A percentile compares a stretch with the other conserved stretches of the same genome.
These are phyloP conservation scores for Licmophora abbreviata DNA, from an alignment of 108 stramenopile genomes.

Conservation along the genomic window DNA sequence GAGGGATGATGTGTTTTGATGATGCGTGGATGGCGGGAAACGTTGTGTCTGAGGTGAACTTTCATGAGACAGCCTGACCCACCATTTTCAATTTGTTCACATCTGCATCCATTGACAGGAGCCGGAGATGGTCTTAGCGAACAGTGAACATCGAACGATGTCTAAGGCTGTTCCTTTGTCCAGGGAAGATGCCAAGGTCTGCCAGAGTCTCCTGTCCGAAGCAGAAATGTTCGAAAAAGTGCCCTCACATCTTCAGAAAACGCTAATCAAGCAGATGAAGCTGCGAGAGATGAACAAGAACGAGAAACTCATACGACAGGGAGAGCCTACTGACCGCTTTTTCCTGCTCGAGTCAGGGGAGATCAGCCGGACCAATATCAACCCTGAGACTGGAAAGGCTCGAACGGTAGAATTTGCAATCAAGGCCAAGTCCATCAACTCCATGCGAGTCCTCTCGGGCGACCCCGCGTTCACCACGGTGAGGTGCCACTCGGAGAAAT, in stretches of 20 bases:
- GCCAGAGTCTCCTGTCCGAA: constrained; percentile 17
- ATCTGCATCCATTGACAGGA: no score
- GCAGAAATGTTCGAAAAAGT: constrained; percentile 43
- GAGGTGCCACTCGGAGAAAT: constrained; percentile 20
- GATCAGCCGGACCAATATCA: constrained; percentile 14
- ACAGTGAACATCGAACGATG: no score
- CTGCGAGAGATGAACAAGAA: constrained; percentile 12
- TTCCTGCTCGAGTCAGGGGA: constrained; percentile 33
- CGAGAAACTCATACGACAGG: constrained; percentile 24
- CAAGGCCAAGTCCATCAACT: constrained; percentile 31
- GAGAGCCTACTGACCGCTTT: constrained; percentile 22
- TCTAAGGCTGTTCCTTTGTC: no score
- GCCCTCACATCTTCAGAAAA: constrained; percentile 10
- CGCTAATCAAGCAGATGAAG: constrained; percentile 22
- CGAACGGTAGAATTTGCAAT: constrained; percentile 35
- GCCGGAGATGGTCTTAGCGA: no score
- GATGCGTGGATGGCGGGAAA: no score
- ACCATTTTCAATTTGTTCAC: no score
- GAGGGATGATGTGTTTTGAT: no score
- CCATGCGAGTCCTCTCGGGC: constrained; percentile 30
- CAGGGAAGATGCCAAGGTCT: constrained; percentile 14
- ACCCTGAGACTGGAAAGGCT: constrained; percentile 15
- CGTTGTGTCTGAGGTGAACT: no score
- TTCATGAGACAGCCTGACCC: no score
- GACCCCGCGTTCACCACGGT: constrained; percentile 23